Conservation (phyloP, 192 early-diverging fungal genomes). For the Podila minutissima region DNA sequence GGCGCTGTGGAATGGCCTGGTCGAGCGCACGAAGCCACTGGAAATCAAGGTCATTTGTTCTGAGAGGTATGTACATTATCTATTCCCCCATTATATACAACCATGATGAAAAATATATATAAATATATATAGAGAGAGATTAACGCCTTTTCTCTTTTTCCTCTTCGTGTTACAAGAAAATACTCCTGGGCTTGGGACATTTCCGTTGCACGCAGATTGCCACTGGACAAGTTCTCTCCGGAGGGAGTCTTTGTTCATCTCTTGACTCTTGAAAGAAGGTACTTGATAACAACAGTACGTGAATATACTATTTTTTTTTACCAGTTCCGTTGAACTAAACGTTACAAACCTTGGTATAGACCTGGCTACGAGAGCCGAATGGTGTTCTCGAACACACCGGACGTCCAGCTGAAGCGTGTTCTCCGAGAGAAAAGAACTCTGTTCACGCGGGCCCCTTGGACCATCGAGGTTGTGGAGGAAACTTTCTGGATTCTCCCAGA, state of each 20-base stretch:
- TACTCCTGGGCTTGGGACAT: constrained; percentile 41
- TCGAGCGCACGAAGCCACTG: constrained; percentile 20
- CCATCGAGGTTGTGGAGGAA: constrained; percentile 21
- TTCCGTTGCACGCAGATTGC: constrained; percentile 13
- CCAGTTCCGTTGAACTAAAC: not conserved
- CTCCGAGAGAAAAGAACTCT: constrained; percentile 23
- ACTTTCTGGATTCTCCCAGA: constrained; percentile 19
- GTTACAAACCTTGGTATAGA: not conserved
- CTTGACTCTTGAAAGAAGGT: constrained; percentile 13
- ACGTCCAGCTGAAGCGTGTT: constrained; percentile 19
- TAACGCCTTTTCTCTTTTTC: not conserved
- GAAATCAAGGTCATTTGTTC: constrained; percentile 30
- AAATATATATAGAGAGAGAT: not conserved
- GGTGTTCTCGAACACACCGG: constrained; percentile 12
- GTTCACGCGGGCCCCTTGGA: constrained; percentile 18
- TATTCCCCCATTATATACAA: no score
- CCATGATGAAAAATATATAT: no score
- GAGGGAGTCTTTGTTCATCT: constrained; percentile 30
- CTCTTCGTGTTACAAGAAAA: not conserved
- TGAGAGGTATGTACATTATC: constrained; percentile 6
- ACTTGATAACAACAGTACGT: not conserved
- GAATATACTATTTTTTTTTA: not conserved
- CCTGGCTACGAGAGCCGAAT: constrained; percentile 9
- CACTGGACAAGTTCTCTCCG: constrained; percentile 19
- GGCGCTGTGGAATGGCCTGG: constrained; percentile 40